phyloP scores from a whole-genome alignment of 176 grass and related monocot genomes.

The Coix lacrymajobi region DNA sequence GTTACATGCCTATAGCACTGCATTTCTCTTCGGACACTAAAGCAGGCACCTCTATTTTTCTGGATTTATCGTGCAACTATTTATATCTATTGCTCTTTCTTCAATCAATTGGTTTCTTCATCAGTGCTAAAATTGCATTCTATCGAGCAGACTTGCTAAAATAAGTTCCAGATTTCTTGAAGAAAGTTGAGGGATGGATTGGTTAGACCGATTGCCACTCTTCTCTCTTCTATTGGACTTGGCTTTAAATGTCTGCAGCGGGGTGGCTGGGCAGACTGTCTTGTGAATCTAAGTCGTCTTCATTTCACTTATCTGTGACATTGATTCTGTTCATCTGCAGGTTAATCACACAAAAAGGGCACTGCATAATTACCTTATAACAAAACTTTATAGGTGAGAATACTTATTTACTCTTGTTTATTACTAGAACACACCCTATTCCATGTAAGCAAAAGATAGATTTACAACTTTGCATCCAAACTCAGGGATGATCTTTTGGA shows the following conservation, averaged over 20 bases:
- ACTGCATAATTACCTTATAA: conserved; percentile 94
- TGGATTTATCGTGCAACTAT: neutral
- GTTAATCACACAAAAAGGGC: conserved; percentile 96
- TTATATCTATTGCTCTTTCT: neutral
- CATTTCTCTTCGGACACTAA: neutral
- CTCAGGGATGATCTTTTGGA: conserved; percentile 66
- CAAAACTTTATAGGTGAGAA: conserved; percentile 73
- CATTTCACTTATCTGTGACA: conserved; percentile 9
- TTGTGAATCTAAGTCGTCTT: neutral
- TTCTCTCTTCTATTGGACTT: neutral
- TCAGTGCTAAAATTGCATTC: neutral
- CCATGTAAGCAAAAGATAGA: neutral
- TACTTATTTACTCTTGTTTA: conserved; percentile 12
- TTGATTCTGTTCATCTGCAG: conserved; percentile 63
- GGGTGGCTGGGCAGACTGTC: neutral
- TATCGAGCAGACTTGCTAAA: neutral
- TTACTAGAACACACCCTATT: neutral
- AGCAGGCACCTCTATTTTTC: neutral
- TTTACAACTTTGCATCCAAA: neutral
- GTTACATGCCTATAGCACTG: neutral
- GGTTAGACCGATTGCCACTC: neutral
- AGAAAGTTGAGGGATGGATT: neutral
- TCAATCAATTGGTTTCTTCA: neutral
- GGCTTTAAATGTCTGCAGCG: neutral
- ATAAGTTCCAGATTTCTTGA: neutral